Evolutionary conservation across 1,284 basidiomycete genomes (phyloP).

Genomic region (Baeospora myosura): DNA sequence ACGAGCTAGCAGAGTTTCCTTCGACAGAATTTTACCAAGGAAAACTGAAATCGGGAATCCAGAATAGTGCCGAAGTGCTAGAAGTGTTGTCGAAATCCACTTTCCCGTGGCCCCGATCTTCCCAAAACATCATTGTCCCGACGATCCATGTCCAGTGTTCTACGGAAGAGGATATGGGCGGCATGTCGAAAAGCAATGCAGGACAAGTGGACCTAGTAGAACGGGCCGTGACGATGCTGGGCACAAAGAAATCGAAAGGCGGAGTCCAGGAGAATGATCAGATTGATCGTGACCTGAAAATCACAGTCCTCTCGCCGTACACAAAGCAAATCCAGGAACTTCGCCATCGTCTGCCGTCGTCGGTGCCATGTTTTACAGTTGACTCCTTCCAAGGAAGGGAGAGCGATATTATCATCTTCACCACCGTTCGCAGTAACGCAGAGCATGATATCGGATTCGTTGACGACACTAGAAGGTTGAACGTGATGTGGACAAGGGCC

Average conservation of each 20-base stretch:
- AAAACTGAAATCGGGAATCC: conserved; percentile 39
- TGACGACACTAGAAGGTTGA: conserved; percentile 57
- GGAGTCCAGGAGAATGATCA: not conserved
- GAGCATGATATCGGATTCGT: conserved; percentile 63
- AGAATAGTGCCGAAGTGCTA: conserved; percentile 32
- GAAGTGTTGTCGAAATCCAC: conserved; percentile 28
- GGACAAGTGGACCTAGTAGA: conserved; percentile 47
- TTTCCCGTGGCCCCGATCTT: conserved; percentile 49
- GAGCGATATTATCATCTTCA: conserved; percentile 65
- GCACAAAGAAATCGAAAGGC: conserved; percentile 9
- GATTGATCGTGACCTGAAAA: conserved; percentile 21
- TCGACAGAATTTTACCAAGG: conserved; percentile 55
- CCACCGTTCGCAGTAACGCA: conserved; percentile 59
- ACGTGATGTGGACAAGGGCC: conserved; percentile 74
- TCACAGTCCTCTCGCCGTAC: conserved; percentile 56
- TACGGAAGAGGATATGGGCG: conserved; percentile 50
- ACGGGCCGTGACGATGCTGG: conserved; percentile 35
- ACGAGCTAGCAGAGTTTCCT: conserved; percentile 49
- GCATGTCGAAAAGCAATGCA: conserved; percentile 52
- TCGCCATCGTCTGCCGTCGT: conserved; percentile 31
- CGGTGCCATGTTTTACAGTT: conserved; percentile 49
- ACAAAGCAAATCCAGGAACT: conserved; percentile 45
- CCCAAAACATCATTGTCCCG: conserved; percentile 29
- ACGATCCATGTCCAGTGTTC: conserved; percentile 52
- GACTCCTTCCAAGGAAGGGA: conserved; percentile 76